Evolutionary conservation across 495 filamentous ascomycete species (phyloP).

Genomic region (Antarctomyces pellizariae): DNA sequence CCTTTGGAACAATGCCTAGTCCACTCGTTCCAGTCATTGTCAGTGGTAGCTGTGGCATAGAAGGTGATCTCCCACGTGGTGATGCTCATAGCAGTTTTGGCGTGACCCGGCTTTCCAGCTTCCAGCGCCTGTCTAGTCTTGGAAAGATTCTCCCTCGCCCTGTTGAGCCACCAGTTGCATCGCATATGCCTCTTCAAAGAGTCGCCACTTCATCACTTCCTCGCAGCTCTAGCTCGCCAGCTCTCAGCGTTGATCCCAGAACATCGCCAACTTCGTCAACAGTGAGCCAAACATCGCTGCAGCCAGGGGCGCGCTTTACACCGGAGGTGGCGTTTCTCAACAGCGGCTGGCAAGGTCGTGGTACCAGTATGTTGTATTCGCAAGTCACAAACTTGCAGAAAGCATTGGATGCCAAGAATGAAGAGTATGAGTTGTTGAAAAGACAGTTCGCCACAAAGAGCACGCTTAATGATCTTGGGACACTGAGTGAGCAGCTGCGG

Average conservation of each 20-base stretch:
- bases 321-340: constrained; percentile 1
- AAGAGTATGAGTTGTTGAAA: constrained; percentile 19
- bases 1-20: constrained; percentile 6
- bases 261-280: too few relatives aligned
- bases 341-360: constrained; percentile 4
- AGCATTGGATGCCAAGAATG: constrained; percentile 16
- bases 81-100: background rate
- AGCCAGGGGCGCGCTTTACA: background rate
- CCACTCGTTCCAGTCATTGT: constrained; percentile 6
- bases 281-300: background rate
- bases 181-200: constrained; percentile 10
- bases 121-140: too few relatives aligned
- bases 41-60: constrained; percentile 3
- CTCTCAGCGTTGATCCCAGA: too few relatives aligned
- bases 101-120: too few relatives aligned
- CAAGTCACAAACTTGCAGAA: constrained; percentile 23
- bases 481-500: constrained; percentile 20
- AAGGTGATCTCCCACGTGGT: background rate
- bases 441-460: constrained; percentile 17
- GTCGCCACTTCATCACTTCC: too few relatives aligned
- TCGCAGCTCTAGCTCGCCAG: too few relatives aligned
- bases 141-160: constrained; percentile 10
- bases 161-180: constrained; percentile 13
- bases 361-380: constrained; percentile 18
- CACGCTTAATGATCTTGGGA: constrained; percentile 16